Conservation (phyloP, 257 asterid species). For the Hygrophila difformis region DNA sequence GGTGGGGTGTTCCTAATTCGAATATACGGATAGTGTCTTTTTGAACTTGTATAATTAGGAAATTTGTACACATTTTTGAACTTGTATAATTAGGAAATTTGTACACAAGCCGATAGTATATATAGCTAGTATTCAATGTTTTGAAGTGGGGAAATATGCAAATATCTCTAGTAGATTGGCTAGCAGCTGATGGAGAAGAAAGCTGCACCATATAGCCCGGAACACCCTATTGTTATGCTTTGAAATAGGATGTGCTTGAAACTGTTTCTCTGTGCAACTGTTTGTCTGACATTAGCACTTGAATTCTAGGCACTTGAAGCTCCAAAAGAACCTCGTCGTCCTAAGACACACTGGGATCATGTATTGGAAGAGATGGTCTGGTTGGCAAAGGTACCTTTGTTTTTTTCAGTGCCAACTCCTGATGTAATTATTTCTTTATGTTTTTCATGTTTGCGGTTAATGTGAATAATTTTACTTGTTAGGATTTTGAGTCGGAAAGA, state of each 20-base stretch:
- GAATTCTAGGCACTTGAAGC: conserved; percentile 30
- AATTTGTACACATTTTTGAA: not conserved
- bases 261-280: conserved; percentile 10
- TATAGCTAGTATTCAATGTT: not conserved
- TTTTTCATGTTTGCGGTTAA: not conserved
- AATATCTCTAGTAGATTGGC: not conserved
- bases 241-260: conserved; percentile 2
- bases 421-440: conserved; percentile 4
- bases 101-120: conserved; percentile 3
- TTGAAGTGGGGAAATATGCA: conserved; percentile 9
- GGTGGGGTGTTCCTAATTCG: too few species aligned
- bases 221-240: conserved; percentile 7
- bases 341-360: conserved; percentile 98
- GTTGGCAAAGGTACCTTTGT: conserved; percentile 70
- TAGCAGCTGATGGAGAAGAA: conserved; percentile 10
- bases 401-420: conserved; percentile 5
- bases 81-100: too few species aligned
- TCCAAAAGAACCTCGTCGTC: conserved; percentile 91
- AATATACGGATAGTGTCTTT: too few species aligned
- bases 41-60: too few species aligned
- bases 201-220: conserved; percentile 12
- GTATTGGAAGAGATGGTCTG: conserved; percentile 99
- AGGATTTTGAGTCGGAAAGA: conserved; percentile 99
- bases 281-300: conserved; percentile 13
- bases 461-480: conserved; percentile 17